Conservation (phyloP, 495 filamentous ascomycete genomes). For the Aspergillus mulundensis region DNA sequence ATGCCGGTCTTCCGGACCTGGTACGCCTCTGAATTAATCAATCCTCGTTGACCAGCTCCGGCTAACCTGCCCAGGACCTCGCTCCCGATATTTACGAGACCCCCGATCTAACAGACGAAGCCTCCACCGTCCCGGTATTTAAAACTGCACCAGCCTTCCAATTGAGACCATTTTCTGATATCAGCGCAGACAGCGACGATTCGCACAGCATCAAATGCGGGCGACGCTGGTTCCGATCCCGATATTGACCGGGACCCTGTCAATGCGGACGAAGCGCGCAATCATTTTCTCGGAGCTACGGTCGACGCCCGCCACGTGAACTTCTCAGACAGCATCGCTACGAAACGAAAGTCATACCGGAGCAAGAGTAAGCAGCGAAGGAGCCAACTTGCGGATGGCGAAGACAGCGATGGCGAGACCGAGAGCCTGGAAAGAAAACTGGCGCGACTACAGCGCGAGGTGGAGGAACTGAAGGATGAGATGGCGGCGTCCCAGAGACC, state of each 20-base stretch:
- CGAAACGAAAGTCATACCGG: constrained; percentile 76
- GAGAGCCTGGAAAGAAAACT: constrained; percentile 72
- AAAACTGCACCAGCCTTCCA: background rate
- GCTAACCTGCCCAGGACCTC: constrained; percentile 56
- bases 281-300: constrained; percentile 67
- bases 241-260: constrained; percentile 72
- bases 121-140: constrained; percentile 70
- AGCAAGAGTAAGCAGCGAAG: constrained; percentile 62
- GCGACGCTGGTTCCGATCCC: constrained; percentile 51
- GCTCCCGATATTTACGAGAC: constrained; percentile 96
- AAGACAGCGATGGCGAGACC: constrained; percentile 66
- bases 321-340: constrained; percentile 76
- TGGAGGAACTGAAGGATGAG: constrained; percentile 72
- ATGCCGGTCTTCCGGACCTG: constrained; percentile 79
- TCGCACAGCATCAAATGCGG: constrained; percentile 62
- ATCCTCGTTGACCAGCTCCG: background rate
- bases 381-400: constrained; percentile 51
- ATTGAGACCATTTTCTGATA: constrained; percentile 14
- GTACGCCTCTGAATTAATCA: constrained; percentile 40
- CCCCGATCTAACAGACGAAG: constrained; percentile 83
- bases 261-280: constrained; percentile 72
- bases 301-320: constrained; percentile 72
- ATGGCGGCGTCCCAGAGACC: constrained; percentile 34
- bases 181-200: constrained; percentile 54
- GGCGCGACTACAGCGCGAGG: constrained; percentile 70